These are phyloP conservation scores for Canavalia ensiformis DNA, from an alignment of 306 rosid species.

Conservation along the genomic window DNA sequence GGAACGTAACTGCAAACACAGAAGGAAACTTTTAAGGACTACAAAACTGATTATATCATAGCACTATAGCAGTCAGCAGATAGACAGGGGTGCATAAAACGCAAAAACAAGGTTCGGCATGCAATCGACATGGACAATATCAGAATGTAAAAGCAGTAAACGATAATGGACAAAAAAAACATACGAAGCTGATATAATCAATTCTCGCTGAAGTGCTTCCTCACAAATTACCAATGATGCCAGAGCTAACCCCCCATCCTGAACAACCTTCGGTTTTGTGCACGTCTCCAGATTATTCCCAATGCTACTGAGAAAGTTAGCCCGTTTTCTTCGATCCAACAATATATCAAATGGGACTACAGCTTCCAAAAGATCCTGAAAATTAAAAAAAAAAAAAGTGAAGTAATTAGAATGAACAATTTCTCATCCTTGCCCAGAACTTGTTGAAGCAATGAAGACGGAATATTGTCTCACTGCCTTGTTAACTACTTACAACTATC, in stretches of 20 bases:
- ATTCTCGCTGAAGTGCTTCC: constrained; percentile 93
- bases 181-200: constrained; percentile 93
- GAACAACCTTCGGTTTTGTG: constrained; percentile 81
- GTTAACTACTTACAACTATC: constrained; percentile 4
- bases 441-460: constrained; percentile 37
- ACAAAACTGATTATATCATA: constrained; percentile 24
- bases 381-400: constrained; percentile 26
- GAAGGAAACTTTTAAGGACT: constrained; percentile 39
- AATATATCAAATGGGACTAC: constrained; percentile 89
- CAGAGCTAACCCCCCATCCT: constrained; percentile 87
- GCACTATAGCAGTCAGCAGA: constrained; percentile 16
- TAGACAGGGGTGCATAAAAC: constrained; percentile 8
- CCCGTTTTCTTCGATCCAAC: constrained; percentile 79
- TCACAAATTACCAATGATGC: constrained; percentile 85
- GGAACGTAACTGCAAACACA: constrained; percentile 86
- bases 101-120: constrained; percentile 26
- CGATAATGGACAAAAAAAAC: constrained; percentile 54
- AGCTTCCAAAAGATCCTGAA: constrained; percentile 95
- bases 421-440: constrained; percentile 39
- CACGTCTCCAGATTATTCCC: constrained; percentile 56
- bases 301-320: constrained; percentile 70
- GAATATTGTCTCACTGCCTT: constrained; percentile 24
- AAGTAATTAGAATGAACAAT: constrained; percentile 29
- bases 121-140: constrained; percentile 37
- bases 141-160: constrained; percentile 48